Evolutionary conservation across 2,329 filamentous ascomycete genomes (phyloP), one percentile per base, ranked within the genome.

Genomic region (Gaeumannomyces sp.): DNA sequence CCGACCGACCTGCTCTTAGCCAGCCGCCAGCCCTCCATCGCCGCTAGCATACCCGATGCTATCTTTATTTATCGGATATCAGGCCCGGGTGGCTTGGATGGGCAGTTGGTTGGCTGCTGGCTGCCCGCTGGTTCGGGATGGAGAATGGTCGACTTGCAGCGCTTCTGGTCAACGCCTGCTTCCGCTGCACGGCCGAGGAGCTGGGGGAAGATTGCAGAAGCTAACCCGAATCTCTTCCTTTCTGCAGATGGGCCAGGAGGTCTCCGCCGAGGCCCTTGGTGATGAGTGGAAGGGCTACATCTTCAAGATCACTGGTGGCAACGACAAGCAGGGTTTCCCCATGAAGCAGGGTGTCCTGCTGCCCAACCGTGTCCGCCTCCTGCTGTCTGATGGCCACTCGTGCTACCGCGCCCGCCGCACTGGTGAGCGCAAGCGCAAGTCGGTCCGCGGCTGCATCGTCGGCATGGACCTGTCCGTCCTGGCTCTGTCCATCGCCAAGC

Each of bases 261-360:
- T 99, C 75, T 83, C 91, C 75, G 95, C 90, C 77, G 96, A 99
- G 85, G 90, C 89, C 79, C 87, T 99, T 77, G 95, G 95, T 78
- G 93, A 98, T 79, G 95, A 99, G 85, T 99, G 96, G 91, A 97
- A 97, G 88, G 95, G 95, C 82, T 99, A 99, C 87, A 89, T 99
- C 85, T 93, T 99, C 90, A 90, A 89, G 80, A 98, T 99, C 86
- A 99, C 95, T 76, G 96, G 95, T 78, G 95, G 96, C 80, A 99
- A 99, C 91, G 95, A 99, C 91, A 99, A 99, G 92, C 96, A 99
- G 88, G 95, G 95, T 86, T 99, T 99, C 89, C 95, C 95, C 75
- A 99, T 99, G 95, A 99, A 99, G 93, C 96, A 99, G 90, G 95
- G 95, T 87, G 91, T 96, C 81, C 94, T 99, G 88, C 91, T 96